Conservation (phyloP, 805 yeast genomes). For the Lipomyces spencermartinsiae region DNA sequence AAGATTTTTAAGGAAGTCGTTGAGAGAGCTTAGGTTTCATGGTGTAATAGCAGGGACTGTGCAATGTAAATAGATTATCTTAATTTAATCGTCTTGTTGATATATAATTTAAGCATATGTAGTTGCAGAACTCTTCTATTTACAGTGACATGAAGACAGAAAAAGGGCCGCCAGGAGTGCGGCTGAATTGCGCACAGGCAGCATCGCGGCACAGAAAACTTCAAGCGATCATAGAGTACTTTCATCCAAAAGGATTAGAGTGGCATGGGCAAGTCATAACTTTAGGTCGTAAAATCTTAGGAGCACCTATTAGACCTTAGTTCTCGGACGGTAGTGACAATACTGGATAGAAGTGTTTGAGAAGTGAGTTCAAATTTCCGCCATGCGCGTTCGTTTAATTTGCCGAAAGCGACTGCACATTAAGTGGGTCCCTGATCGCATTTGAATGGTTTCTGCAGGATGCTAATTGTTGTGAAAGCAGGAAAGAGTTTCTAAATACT, state of each 20-base stretch:
- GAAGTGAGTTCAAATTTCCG: no score
- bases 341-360: no score
- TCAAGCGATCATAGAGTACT: no score
- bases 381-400: no score
- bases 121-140: no score
- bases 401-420: no score
- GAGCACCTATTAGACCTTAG: neutral
- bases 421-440: no score
- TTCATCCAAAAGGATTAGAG: no score
- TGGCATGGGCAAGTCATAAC: neutral
- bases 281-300: neutral
- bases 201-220: neutral
- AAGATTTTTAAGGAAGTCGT: constrained; percentile 77
- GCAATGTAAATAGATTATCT: neutral
- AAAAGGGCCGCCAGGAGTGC: neutral
- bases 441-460: neutral
- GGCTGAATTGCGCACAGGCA: neutral
- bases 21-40: constrained; percentile 47
- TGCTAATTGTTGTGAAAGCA: neutral
- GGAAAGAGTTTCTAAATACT: neutral
- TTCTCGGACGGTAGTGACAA: neutral
- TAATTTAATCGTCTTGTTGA: neutral
- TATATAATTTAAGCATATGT: neutral
- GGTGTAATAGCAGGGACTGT: neutral
- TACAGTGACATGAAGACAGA: no score